phyloP scores from a whole-genome alignment of 164 flowering plant species.

The Magnolia kwangsiensis region DNA sequence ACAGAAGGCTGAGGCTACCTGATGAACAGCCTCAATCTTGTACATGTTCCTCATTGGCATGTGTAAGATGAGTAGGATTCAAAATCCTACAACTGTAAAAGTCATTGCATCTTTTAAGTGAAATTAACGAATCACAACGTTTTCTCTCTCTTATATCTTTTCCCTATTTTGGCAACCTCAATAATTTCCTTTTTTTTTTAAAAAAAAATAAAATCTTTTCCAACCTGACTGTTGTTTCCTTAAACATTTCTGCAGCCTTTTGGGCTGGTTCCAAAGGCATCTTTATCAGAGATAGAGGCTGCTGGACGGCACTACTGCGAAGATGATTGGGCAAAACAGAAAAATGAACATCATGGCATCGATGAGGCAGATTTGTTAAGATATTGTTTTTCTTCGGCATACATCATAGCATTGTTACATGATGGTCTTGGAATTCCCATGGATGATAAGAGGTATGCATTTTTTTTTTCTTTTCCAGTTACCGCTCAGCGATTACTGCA shows the following conservation, averaged over 20 bases:
- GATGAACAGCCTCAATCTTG: not conserved
- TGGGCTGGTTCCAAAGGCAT: conserved; percentile 39
- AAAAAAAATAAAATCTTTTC: too few relatives aligned
- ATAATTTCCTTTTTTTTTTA: not conserved
- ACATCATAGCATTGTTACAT: conserved; percentile 41
- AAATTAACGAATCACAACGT: too few relatives aligned
- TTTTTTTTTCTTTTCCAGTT: not conserved
- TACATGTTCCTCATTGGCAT: not conserved
- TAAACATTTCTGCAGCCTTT: conserved; percentile 29
- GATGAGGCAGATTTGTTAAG: conserved; percentile 36
- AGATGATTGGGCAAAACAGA: conserved; percentile 39
- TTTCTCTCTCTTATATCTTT: not conserved
- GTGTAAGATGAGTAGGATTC: not conserved
- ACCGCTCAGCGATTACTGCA: not conserved
- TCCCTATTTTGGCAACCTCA: not conserved
- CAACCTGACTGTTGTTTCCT: not conserved
- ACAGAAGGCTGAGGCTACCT: not conserved
- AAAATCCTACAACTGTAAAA: not conserved
- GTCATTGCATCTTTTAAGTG: not conserved
- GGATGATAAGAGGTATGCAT: conserved; percentile 36
- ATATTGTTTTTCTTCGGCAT: conserved; percentile 59
- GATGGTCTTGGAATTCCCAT: conserved; percentile 40
- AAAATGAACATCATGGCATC: conserved; percentile 20
- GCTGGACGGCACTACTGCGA: conserved; percentile 48
- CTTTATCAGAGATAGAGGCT: conserved; percentile 35